A percentile compares a stretch with the other conserved stretches of the same genome.
phyloP scores from a whole-genome alignment of 805 yeast species.

The Candida awuae region DNA sequence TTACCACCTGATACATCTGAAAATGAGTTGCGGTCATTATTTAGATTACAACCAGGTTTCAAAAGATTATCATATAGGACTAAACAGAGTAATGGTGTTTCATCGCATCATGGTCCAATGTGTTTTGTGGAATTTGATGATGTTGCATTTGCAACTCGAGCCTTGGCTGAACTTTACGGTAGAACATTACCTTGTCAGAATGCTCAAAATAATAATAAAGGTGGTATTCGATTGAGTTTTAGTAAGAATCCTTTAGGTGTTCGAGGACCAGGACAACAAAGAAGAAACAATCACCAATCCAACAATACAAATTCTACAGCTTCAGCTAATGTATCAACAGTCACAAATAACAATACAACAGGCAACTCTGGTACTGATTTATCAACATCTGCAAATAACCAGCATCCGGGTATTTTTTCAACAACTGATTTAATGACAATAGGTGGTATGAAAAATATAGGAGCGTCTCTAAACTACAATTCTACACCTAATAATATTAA shows the following conservation, averaged over 20 bases:
- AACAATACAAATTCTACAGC: not conserved
- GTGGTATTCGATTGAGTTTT: constrained; percentile 89
- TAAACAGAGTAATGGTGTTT: constrained; percentile 34
- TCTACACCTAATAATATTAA: no score
- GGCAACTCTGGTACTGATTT: no score
- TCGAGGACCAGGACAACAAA: constrained; percentile 47
- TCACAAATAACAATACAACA: no score
- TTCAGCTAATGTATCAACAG: no score
- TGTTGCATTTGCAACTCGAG: constrained; percentile 86
- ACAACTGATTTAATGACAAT: no score
- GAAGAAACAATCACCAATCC: constrained; percentile 21
- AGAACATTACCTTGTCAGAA: constrained; percentile 78
- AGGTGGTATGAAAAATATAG: no score
- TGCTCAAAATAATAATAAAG: constrained; percentile 45
- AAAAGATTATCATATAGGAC: constrained; percentile 88
- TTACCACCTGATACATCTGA: constrained; percentile 96
- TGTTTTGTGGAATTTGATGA: constrained; percentile 98
- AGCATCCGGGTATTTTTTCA: no score
- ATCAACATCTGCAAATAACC: no score
- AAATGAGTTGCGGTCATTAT: constrained; percentile 78
- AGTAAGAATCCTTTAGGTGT: constrained; percentile 97
- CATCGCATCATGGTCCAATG: constrained; percentile 86
- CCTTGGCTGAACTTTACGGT: constrained; percentile 90
- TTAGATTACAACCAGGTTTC: constrained; percentile 86
- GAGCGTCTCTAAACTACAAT: no score